These are phyloP conservation scores for Persicaria tinctoria DNA, from an alignment of 148 eudicot species.

Conservation along the genomic window DNA sequence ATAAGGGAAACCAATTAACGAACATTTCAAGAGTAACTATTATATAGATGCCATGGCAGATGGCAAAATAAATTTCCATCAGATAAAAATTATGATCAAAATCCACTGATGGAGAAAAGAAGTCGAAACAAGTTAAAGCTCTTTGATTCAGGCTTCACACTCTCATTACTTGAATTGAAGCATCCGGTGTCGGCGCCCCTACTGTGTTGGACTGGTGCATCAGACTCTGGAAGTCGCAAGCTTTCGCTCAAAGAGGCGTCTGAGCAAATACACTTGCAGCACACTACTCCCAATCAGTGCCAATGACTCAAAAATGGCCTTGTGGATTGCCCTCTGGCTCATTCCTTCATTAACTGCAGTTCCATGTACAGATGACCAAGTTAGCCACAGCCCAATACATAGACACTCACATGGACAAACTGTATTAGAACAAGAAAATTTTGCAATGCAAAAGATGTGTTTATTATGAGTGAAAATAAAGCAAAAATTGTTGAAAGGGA, in stretches of 20 bases:
- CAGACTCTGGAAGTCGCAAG: slow-evolving; percentile 53
- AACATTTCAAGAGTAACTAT: too few species aligned
- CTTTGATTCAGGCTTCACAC: too few species aligned
- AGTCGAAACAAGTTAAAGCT: too few species aligned
- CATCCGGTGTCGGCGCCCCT: too few species aligned
- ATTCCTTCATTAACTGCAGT: slow-evolving; percentile 59
- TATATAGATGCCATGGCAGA: too few species aligned
- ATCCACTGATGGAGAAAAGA: too few species aligned
- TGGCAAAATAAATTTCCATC: too few species aligned
- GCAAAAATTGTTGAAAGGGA: too few species aligned
- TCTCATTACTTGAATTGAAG: too few species aligned
- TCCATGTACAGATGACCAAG: background rate
- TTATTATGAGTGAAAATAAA: too few species aligned
- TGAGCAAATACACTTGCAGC: slow-evolving; percentile 61
- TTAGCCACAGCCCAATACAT: background rate
- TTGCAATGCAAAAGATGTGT: background rate
- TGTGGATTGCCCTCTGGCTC: slow-evolving; percentile 62
- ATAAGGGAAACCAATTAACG: too few species aligned
- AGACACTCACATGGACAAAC: background rate
- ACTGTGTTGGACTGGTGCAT: background rate
- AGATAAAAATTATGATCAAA: too few species aligned
- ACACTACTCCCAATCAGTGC: slow-evolving; percentile 64
- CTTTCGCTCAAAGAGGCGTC: slow-evolving; percentile 64
- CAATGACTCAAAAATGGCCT: slow-evolving; percentile 61
- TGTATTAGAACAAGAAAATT: background rate